Base-by-base conservation (phyloP, 495 filamentous ascomycete species). In the Penicillium turbatum region DNA sequence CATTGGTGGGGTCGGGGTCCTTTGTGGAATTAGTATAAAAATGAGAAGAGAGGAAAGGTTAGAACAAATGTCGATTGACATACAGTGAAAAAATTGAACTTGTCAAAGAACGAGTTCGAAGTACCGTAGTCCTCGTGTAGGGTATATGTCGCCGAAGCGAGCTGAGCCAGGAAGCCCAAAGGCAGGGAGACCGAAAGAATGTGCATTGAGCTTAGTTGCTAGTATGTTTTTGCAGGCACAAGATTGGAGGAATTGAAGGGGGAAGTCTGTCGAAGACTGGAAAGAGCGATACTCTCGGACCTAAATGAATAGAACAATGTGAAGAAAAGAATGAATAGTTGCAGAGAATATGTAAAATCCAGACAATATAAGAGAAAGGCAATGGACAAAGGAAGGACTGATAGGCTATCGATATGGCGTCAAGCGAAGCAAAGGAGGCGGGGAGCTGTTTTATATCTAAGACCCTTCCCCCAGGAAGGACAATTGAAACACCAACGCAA, bases 1-100 rank as follows among this genome's bases (percentile, higher is more conserved):
- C 88, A 53, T 83, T 64, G 6, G 86, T 90, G 6, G 87, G 88
- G 55, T 92, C 87, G 1, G 66, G 6, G 9, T 45, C 55, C 71
- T 74, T 42, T 29, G 17, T 31, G 5, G 7, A 9, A 12, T 61
- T 35, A 54, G 49, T 49, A 56, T 43, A 12, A 15, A 26, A 19
- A 15, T 48, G 66, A 72, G 16, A 68, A 67, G 67, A 71, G 15
- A 69, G 68, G 19, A 61, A 66, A 50, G 69, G 1, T 17, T 24
- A 24, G 41, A 21, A 11, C 10, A 24, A 6, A 15, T 30, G n/a
- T 53, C 30, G 5, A 40, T 26, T 5, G 6, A 52, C 68, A 40
- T 63, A 72, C 72, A 3, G 74, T 77, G 47, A 57, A 73, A 51
- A 78, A 78, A 35, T 72, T 62, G 67, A 85, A 84, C 43, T 78